Evolutionary conservation across 2,329 filamentous ascomycete species (phyloP).

Genomic region (Aspergillus brasiliensis): DNA sequence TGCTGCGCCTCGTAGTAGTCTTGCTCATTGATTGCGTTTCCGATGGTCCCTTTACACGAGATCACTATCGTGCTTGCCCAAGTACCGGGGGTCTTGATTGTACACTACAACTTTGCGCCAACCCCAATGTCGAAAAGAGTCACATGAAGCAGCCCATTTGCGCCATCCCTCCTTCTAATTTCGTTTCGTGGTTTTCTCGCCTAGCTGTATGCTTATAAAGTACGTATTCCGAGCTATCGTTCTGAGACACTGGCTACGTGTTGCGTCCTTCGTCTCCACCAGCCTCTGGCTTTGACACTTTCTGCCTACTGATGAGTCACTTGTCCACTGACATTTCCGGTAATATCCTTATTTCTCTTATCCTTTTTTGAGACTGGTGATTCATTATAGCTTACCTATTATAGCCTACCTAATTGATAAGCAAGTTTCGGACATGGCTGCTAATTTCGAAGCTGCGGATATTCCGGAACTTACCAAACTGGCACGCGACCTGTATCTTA

Average conservation of each 20-base stretch:
- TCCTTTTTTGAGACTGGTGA: not conserved
- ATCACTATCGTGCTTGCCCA: not conserved
- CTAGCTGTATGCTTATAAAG: not conserved
- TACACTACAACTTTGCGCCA: not conserved
- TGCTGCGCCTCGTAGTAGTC: not conserved
- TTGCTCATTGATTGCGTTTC: not conserved
- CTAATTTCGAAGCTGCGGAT: conserved; percentile 25
- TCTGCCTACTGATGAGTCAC: no score
- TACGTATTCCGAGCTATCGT: not conserved
- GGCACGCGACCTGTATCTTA: conserved; percentile 32
- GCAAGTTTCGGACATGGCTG: conserved; percentile 19
- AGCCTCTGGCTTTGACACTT: no score
- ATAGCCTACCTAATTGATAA: not conserved
- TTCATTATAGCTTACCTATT: not conserved
- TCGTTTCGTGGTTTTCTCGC: not conserved
- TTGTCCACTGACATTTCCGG: not conserved
- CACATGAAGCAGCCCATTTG: not conserved
- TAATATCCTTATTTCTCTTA: not conserved
- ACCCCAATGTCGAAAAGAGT: not conserved
- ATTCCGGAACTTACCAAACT: conserved; percentile 27
- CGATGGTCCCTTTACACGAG: not conserved
- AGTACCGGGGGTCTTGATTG: not conserved
- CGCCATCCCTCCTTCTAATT: not conserved
- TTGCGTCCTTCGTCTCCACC: no score
- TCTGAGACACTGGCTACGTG: no score